Percentiles rank a stretch among this genome's conserved stretches.
These are phyloP conservation scores for Exutisphaerella laricina DNA, from an alignment of 2,329 filamentous ascomycete genomes.

Conservation along the genomic window DNA sequence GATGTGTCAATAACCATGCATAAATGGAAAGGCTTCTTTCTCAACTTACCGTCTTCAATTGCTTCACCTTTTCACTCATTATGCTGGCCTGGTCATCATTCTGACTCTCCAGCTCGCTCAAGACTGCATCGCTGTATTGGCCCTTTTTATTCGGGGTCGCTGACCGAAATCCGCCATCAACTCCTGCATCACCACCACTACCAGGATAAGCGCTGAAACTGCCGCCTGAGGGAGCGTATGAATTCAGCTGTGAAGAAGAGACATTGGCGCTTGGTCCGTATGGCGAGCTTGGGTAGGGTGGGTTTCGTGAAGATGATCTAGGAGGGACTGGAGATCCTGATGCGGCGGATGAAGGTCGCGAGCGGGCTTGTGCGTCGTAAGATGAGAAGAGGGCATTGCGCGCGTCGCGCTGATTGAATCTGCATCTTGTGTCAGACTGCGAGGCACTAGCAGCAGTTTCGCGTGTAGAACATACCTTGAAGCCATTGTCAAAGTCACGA, in stretches of 20 bases:
- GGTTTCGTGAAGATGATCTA: slow-evolving; percentile 19
- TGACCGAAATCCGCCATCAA: slow-evolving; percentile 31
- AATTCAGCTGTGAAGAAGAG: slow-evolving; percentile 11
- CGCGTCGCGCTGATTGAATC: slow-evolving; percentile 34
- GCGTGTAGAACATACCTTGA: slow-evolving; percentile 8
- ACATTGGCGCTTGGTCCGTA: slow-evolving; percentile 20
- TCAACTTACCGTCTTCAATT: slow-evolving; percentile 73
- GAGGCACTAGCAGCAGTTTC: not conserved
- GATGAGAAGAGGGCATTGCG: slow-evolving; percentile 39
- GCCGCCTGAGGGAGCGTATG: slow-evolving; percentile 14
- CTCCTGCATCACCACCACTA: slow-evolving; percentile 13
- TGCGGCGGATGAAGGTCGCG: slow-evolving; percentile 31
- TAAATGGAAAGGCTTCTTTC: not conserved
- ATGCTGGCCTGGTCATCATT: slow-evolving; percentile 86
- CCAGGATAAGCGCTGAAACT: slow-evolving; percentile 32
- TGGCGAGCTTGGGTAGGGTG: slow-evolving; percentile 20
- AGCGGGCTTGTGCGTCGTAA: slow-evolving; percentile 32
- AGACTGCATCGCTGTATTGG: slow-evolving; percentile 85
- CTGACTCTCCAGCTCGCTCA: slow-evolving; percentile 91
- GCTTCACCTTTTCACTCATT: slow-evolving; percentile 83
- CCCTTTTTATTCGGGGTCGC: slow-evolving; percentile 57
- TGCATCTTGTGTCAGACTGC: slow-evolving; percentile 5
- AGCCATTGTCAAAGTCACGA: slow-evolving; percentile 4
- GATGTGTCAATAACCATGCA: slow-evolving; percentile 1
- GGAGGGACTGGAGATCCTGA: slow-evolving; percentile 24